A percentile compares a stretch with the other conserved stretches of the same genome.
These are phyloP conservation scores for Mixia osmundae DNA, from an alignment of 1,284 basidiomycete genomes.

Conservation along the genomic window DNA sequence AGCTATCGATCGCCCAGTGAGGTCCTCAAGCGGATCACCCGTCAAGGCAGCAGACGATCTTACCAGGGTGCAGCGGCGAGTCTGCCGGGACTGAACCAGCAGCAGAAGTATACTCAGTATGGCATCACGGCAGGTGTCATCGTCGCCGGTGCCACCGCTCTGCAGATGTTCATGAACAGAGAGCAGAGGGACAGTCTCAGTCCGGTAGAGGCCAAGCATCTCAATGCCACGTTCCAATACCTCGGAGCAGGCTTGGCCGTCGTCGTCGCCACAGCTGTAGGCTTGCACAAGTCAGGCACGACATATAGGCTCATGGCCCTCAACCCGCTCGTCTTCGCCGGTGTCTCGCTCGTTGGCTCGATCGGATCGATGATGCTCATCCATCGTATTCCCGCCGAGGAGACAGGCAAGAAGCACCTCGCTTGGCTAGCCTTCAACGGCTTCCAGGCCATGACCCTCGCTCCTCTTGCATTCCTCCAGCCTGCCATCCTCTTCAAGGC, in stretches of 20 bases:
- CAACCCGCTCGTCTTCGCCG: conserved; percentile 72
- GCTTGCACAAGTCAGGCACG: conserved; percentile 48
- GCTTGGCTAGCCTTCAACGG: conserved; percentile 42
- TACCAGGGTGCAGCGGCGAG: too few species aligned
- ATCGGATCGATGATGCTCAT: conserved; percentile 35
- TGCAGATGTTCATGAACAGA: conserved; percentile 44
- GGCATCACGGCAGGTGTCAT: background rate
- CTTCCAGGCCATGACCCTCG: conserved; percentile 55
- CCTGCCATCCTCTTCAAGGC: conserved; percentile 71
- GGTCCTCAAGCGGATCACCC: too few species aligned
- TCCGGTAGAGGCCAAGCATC: conserved; percentile 36
- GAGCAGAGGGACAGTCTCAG: conserved; percentile 47
- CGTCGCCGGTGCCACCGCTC: conserved; percentile 24
- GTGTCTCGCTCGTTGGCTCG: conserved; percentile 41
- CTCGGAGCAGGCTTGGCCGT: conserved; percentile 49
- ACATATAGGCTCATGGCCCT: conserved; percentile 51
- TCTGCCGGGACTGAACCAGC: too few species aligned
- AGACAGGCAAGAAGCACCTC: conserved; percentile 37
- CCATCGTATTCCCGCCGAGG: conserved; percentile 47
- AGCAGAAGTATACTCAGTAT: too few species aligned
- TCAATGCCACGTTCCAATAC: conserved; percentile 66
- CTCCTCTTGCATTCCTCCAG: conserved; percentile 48
- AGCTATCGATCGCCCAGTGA: too few species aligned
- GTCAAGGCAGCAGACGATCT: too few species aligned
- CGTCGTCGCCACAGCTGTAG: conserved; percentile 51